These are phyloP conservation scores for Puccinia triticina DNA, from an alignment of 1,284 basidiomycete genomes.

Conservation along the genomic window DNA sequence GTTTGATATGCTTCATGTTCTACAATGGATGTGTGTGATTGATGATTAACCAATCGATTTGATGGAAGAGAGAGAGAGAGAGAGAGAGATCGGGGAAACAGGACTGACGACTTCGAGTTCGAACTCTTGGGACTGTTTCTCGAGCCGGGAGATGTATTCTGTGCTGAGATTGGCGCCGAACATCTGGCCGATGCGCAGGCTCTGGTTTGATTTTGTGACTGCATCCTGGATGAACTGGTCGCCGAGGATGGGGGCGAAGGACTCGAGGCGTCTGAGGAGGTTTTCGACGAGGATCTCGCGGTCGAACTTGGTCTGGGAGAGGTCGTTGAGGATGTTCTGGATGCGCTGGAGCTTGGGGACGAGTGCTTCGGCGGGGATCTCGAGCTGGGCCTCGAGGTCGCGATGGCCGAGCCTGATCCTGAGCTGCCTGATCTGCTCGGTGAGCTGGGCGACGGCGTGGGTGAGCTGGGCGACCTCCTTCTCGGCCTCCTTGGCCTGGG, in stretches of 20 bases:
- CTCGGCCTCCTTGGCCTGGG: conserved; percentile 36
- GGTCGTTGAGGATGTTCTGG: conserved; percentile 19
- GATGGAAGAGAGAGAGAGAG: neutral
- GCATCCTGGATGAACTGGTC: conserved; percentile 14
- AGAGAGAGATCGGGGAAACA: too few relatives aligned
- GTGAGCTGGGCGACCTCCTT: conserved; percentile 38
- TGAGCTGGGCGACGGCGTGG: conserved; percentile 11
- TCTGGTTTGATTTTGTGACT: conserved; percentile 5
- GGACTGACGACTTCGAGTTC: conserved; percentile 38
- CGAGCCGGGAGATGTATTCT: conserved; percentile 25
- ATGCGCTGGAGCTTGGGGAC: conserved; percentile 32
- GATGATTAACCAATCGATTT: neutral
- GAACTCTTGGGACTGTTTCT: conserved; percentile 17
- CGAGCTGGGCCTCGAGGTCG: conserved; percentile 11
- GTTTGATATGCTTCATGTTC: neutral
- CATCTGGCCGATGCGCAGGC: conserved; percentile 27
- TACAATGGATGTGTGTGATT: neutral
- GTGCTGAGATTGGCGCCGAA: conserved; percentile 37
- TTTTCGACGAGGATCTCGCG: conserved; percentile 35
- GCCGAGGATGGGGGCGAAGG: conserved; percentile 38
- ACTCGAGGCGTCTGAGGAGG: conserved; percentile 23
- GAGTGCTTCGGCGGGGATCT: conserved; percentile 16
- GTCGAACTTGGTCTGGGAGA: conserved; percentile 30
- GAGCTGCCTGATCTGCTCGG: conserved; percentile 26
- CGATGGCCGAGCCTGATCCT: conserved; percentile 33